Percentiles rank a stretch among this genome's conserved stretches.
Conservation (phyloP, 768 basidiomycete species). For the Amanita subjunquillea region DNA sequence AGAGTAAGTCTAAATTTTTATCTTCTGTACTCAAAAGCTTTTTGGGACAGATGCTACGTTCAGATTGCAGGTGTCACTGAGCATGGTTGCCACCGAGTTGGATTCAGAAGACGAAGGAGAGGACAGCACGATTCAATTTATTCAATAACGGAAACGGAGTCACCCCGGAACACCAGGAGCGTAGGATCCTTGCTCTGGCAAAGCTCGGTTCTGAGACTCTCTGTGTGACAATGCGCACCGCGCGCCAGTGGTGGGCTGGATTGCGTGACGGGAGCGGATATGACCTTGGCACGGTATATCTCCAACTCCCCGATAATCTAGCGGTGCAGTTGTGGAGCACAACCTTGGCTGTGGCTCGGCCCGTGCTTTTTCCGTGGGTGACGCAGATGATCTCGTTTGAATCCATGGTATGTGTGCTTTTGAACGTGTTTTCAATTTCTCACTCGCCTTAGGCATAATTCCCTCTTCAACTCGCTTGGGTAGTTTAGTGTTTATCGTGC, state of each 20-base stretch:
- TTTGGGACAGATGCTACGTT: too few species aligned
- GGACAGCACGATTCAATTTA: not conserved
- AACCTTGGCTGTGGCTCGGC: not conserved
- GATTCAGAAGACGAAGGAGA: not conserved
- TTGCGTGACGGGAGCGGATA: not conserved
- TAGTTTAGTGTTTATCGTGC: not conserved
- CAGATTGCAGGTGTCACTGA: not conserved
- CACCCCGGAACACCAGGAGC: not conserved
- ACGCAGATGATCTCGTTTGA: not conserved
- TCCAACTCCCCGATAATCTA: not conserved
- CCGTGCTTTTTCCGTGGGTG: not conserved
- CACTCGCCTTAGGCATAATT: not conserved
- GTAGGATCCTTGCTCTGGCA: not conserved
- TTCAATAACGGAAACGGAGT: not conserved
- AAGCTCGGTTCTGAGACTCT: slow-evolving; percentile 2
- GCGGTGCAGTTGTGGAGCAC: not conserved
- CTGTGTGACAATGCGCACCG: not conserved
- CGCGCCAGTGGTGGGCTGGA: not conserved
- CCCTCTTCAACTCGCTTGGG: not conserved
- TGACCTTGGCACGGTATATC: not conserved
- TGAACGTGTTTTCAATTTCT: not conserved
- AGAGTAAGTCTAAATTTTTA: too few species aligned
- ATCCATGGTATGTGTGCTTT: not conserved
- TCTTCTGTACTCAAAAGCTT: too few species aligned
- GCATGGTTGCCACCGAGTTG: not conserved